These are phyloP conservation scores for Entonaema liquescens DNA, from an alignment of 495 filamentous ascomycete species.

Conservation along the genomic window DNA sequence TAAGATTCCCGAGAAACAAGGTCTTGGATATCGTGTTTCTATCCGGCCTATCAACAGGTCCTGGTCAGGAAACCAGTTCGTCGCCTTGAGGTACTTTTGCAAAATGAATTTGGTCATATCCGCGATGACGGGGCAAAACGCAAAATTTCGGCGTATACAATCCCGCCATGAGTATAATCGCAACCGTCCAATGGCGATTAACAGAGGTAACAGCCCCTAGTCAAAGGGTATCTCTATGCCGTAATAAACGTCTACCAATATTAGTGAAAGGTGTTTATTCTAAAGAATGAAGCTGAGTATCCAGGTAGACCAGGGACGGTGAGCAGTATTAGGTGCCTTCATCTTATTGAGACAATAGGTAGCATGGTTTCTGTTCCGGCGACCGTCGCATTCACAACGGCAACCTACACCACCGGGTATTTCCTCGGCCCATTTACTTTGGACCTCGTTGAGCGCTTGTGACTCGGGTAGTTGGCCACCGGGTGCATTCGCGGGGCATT, in stretches of 20 bases:
- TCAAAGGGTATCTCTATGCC: constrained; percentile 3
- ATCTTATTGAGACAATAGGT: constrained; percentile 49
- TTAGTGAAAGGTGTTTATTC: neutral
- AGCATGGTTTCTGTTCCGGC: constrained; percentile 45
- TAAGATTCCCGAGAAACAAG: neutral
- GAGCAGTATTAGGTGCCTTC: constrained; percentile 49
- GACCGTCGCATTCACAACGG: constrained; percentile 56
- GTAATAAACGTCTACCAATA: neutral
- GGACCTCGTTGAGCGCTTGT: constrained; percentile 38
- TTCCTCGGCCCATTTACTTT: constrained; percentile 45
- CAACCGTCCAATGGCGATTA: neutral
- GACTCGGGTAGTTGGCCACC: constrained; percentile 50
- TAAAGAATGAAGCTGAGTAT: constrained; percentile 40
- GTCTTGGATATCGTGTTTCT: too few relatives aligned
- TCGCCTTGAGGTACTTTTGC: neutral
- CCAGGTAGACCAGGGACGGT: constrained; percentile 41
- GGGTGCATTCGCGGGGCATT: constrained; percentile 57
- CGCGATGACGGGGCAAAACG: neutral
- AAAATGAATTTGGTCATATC: neutral
- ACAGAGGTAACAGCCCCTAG: neutral
- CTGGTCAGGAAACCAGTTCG: neutral
- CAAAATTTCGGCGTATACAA: neutral
- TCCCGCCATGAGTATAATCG: neutral
- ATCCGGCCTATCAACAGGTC: neutral
- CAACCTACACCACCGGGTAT: constrained; percentile 53